Evolutionary conservation across 1,284 basidiomycete genomes (phyloP), one percentile per base, ranked within the genome.

Genomic region (Exsudoporus floridanus): DNA sequence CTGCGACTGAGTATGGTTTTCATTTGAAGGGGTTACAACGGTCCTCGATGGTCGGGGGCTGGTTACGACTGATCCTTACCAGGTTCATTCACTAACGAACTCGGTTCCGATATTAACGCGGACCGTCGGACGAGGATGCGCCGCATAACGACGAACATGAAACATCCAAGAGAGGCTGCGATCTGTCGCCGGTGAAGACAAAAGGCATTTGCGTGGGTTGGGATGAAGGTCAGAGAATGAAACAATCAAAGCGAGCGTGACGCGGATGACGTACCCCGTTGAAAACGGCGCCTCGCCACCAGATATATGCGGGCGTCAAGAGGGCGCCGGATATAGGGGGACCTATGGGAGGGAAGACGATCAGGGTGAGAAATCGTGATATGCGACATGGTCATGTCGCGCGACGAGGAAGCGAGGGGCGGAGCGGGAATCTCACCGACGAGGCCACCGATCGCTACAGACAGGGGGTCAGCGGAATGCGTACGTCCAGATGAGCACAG

Each of bases 231-330:
- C 28, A 30, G 28, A 30, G n/a, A n/a, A n/a, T n/a, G n/a, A n/a
- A n/a, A n/a, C n/a, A n/a, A n/a, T n/a, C n/a, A n/a, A n/a, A n/a
- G n/a, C n/a, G n/a, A n/a, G n/a, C n/a, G n/a, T n/a, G n/a, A n/a
- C n/a, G n/a, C n/a, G n/a, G n/a, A n/a, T n/a, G n/a, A n/a, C 59
- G 27, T 39, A 71, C 65, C 43, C 67, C 69, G 27, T 65, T 67
- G 49, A 69, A 72, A 10, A 72, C 44, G 8, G 67, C 56, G 0
- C 60, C 56, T 35, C 62, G 59, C 70, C 70, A 69, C 69, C 70
- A 69, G 45, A 63, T 9, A 21, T 70, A 69, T 0, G 59, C 35
- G 2, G 64, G 43, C 2, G 61, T 61, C 33, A 69, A 63, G 12
- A 69, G 49, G 12, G 65, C 63, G 5, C 66, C 69, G 12, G 69